phyloP scores from a whole-genome alignment of 495 filamentous ascomycete genomes.

The Hypoxylon cercidicola region DNA sequence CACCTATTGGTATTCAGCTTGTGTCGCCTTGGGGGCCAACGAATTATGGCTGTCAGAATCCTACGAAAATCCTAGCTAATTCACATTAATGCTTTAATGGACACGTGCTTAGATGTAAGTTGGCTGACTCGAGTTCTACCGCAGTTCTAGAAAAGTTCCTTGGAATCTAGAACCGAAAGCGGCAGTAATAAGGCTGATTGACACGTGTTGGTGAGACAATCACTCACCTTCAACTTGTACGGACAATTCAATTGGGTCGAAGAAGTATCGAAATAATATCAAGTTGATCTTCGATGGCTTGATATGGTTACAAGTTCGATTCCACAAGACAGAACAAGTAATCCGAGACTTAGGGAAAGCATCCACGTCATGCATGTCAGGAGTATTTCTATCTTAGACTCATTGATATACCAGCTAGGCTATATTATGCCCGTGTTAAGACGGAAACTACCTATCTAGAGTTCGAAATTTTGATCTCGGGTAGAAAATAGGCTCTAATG shows the following conservation, averaged over 20 bases:
- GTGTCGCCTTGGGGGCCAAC: conserved; percentile 11
- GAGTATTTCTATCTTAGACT: too few species aligned
- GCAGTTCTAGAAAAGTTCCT: not conserved
- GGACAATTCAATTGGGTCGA: too few species aligned
- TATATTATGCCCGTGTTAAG: too few species aligned
- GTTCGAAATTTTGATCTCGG: not conserved
- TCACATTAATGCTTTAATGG: not conserved
- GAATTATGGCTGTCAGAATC: conserved; percentile 16
- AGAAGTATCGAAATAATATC: too few species aligned
- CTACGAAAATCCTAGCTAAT: conserved; percentile 20
- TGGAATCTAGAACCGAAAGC: not conserved
- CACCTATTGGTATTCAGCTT: not conserved
- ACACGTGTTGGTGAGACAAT: not conserved
- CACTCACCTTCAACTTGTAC: too few species aligned
- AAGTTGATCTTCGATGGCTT: too few species aligned
- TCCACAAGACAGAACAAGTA: too few species aligned
- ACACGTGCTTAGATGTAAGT: not conserved
- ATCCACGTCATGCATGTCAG: too few species aligned
- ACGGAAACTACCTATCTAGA: too few species aligned
- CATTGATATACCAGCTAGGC: too few species aligned
- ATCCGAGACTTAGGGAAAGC: too few species aligned
- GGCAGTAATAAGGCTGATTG: not conserved
- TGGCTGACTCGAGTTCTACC: not conserved
- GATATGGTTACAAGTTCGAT: too few species aligned
- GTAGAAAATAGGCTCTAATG: not conserved